Evolutionary conservation across 495 filamentous ascomycete species (phyloP), one percentile per base, ranked within the genome.

Genomic region (Hypoxylon subgilvum): DNA sequence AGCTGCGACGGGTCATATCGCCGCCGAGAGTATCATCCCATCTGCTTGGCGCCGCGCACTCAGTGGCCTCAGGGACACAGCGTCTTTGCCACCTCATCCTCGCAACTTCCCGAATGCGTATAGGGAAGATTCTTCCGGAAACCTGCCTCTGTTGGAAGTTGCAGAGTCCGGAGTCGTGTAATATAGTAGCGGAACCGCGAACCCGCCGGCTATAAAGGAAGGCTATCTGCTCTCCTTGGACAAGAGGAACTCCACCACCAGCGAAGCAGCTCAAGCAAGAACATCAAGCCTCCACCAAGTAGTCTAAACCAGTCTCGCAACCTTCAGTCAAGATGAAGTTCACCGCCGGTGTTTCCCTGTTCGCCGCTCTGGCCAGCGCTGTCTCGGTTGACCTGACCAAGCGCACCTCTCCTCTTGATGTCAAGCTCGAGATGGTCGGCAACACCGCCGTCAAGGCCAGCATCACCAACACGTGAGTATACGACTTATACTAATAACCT

Each of bases 391-490:
- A 82, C 47, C 32, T 71, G 23, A 59, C 69, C 51, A 73, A 76
- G 63, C 65, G 73, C 39, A 72, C 57, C 52, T 63, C 76, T 12
- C 78, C 72, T 27, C 69, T 87, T 32, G 67, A 73, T 47, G 78
- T 87, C 44, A 77, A 76, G 39, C 73, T 86, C 48, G 73, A 76
- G 44, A 76, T 80, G 52, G 72, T 76, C 22, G 74, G 75, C 52
- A 82, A 83, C 65, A 81, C 80, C 36, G 77, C 74, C 27, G 78
- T 88, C 61, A 84, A 84, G 68, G 82, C 84, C 3, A 75, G 76
- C 18, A 76, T 88, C 44, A 85, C 78, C 44, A 88, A 88, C 72
- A 79, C 71, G 61, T 59, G 25, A 2, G 61, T 60, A 35, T 13
- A 40, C n/a, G 28, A 7, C 13, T 13, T 31, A 2, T 25, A 40